A percentile compares a stretch with the other conserved stretches of the same genome.
phyloP scores from a whole-genome alignment of 1,284 basidiomycete genomes.

The Athelia sp. region DNA sequence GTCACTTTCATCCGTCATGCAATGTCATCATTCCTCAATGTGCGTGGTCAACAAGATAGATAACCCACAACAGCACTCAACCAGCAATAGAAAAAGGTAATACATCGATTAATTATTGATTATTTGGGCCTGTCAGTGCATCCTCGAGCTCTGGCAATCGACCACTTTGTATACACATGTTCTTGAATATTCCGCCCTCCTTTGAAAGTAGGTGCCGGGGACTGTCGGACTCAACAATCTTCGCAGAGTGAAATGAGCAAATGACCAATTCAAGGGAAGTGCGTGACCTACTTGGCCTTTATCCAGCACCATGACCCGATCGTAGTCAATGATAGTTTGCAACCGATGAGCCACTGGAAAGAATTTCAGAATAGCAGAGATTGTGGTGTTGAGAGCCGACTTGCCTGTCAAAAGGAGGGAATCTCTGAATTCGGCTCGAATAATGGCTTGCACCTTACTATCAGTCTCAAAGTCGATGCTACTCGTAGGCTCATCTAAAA shows the following conservation, averaged over 20 bases:
- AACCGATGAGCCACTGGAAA: slow-evolving; percentile 61
- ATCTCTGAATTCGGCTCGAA: slow-evolving; percentile 72
- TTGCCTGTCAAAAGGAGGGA: slow-evolving; percentile 56
- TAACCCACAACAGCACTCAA: too few species aligned
- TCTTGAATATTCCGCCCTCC: slow-evolving; percentile 70
- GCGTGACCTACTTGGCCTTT: slow-evolving; percentile 50
- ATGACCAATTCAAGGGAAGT: too few species aligned
- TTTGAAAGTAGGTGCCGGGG: slow-evolving; percentile 73
- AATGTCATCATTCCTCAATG: too few species aligned
- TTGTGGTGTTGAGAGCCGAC: neutral
- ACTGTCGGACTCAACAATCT: slow-evolving; percentile 79
- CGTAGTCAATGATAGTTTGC: slow-evolving; percentile 73
- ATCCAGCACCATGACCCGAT: slow-evolving; percentile 77
- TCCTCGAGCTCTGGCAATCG: slow-evolving; percentile 66
- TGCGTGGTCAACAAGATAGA: too few species aligned
- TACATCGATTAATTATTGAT: too few species aligned
- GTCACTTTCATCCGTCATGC: too few species aligned
- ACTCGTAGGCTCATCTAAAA: slow-evolving; percentile 81
- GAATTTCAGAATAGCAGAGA: too few species aligned
- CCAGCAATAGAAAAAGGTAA: too few species aligned
- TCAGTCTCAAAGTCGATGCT: slow-evolving; percentile 76
- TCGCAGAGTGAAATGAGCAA: neutral
- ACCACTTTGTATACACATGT: slow-evolving; percentile 81
- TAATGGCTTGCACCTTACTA: slow-evolving; percentile 74
- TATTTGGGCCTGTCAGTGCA: slow-evolving; percentile 16